A percentile compares a stretch with the other conserved stretches of the same genome.
These are phyloP conservation scores for Silene latifolia DNA, from an alignment of 148 eudicot species.

Conservation along the genomic window DNA sequence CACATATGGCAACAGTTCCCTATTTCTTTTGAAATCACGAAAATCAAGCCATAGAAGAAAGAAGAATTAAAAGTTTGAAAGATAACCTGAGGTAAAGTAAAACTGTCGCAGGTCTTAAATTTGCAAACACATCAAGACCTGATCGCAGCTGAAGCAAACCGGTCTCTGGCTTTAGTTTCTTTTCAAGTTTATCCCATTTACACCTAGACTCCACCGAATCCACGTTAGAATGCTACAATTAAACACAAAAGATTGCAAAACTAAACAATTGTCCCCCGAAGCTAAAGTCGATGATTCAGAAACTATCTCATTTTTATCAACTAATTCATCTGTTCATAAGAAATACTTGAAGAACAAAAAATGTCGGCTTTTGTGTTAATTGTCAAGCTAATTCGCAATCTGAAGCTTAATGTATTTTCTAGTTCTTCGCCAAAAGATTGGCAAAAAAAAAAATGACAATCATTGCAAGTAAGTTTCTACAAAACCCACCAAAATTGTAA, in stretches of 20 bases:
- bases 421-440: background rate
- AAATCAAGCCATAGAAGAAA: background rate
- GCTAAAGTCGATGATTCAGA: background rate
- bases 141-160: slow-evolving; percentile 93
- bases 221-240: background rate
- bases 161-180: slow-evolving; percentile 90
- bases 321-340: background rate
- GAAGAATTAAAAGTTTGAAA: background rate
- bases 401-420: background rate
- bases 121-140: slow-evolving; percentile 95
- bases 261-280: background rate
- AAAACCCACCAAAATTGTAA: background rate
- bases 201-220: slow-evolving; percentile 41
- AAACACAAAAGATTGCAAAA: no score
- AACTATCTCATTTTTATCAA: background rate
- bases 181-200: slow-evolving; percentile 88
- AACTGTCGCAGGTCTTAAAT: slow-evolving; percentile 92
- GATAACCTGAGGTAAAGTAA: slow-evolving; percentile 80
- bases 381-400: background rate
- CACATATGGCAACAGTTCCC: background rate
- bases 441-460: no score
- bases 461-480: no score
- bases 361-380: background rate
- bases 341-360: background rate
- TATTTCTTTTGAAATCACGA: background rate